Evolutionary conservation across 805 yeast species (phyloP), one percentile per base, ranked within the genome.

Genomic region (Yamadazyma phyllophila): DNA sequence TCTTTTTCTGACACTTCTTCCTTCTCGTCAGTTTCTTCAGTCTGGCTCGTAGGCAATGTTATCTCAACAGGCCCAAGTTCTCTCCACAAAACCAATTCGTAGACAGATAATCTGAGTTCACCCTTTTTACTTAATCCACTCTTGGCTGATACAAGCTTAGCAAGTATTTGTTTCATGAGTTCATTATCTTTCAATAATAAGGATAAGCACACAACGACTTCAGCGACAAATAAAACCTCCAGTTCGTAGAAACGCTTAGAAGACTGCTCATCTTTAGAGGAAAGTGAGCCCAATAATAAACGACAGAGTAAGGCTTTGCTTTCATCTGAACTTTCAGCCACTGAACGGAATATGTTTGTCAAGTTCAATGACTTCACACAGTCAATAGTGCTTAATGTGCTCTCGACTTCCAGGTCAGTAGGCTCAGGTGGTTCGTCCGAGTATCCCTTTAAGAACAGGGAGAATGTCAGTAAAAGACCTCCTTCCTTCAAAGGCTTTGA

Each of bases 371-470:
- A 80, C 43, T 79, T 79, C 42, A 92, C 74, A 60, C 97, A 92
- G 53, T 91, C 96, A 36, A 85, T 67, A 0, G 97, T 86, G 4
- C 89, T 83, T 11, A 85, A 63, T 0, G 98, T 88, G 4, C 88
- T 78, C 51, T 90, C 96, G 41, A 94, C 84, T 55, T 92, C 97
- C 58, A 88, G 96, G 46, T 88, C 95, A 1, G 95, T 80, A 10
- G 99, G 99, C 62, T 92, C 98, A 0, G 85, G 83, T 3, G 87
- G 82, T 44, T 88, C 95, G 57, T 90, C 97, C 1, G 85, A 73
- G 47, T 83, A 79, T 14, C 97, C 94, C 51, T 94, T 88, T 64
- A 94, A 77, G 58, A 90, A 92, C 0, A 96, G 88, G 1, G 97
- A 90, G 56, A 94, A 83, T 0, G 98, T 87, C 0, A 96, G 87